Evolutionary conservation across 2,329 filamentous ascomycete species (phyloP), one percentile per base, ranked within the genome.

Genomic region (Dactylellina haptotyla): DNA sequence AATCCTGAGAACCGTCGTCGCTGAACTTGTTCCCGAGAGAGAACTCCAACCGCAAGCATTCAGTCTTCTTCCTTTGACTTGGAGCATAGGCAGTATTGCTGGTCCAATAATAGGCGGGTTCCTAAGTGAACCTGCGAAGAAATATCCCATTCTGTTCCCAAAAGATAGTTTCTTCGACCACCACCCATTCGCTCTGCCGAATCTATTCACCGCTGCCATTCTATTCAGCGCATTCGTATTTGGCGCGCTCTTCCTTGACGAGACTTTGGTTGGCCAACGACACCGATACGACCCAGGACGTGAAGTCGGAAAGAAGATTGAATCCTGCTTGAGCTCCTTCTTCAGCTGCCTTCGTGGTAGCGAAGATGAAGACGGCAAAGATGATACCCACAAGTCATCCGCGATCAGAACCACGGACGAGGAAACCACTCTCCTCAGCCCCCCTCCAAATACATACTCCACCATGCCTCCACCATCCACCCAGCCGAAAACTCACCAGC

Each of bases 1-100:
- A 1, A 97, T 97, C 75, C 89, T 97, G 75, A 84, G 93, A 76
- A 96, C 92, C 14, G 92, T 95, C 83, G 93, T 97, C 1, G 94
- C 94, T 0, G 94, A 97, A 80, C 88, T 97, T 85, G 93, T 97
- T 1, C 91, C 92, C 0, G 88, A 95, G 80, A 92, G 87, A 80
- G 90, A 93, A 69, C 73, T 77, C 48, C 94, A 97, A 79, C 93
- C 94, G 0, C 85, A 88, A 58, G 95, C 95, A 0, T 98, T 98
- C 80, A 93, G 90, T 75, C 84, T 98, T 48, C 97, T 98, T 93
- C 94, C 94, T 2, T 82, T 98, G 14, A 91, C 87, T 30, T 98
- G 92, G 90, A 93, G 89, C 9, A 83, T 97, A 58, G 94, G 94
- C 0, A 90, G 88, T 34, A 92, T 97, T 37, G 90, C 97, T 76